Base-by-base conservation (phyloP, 768 basidiomycete genomes). In the Lactarius indigo region DNA sequence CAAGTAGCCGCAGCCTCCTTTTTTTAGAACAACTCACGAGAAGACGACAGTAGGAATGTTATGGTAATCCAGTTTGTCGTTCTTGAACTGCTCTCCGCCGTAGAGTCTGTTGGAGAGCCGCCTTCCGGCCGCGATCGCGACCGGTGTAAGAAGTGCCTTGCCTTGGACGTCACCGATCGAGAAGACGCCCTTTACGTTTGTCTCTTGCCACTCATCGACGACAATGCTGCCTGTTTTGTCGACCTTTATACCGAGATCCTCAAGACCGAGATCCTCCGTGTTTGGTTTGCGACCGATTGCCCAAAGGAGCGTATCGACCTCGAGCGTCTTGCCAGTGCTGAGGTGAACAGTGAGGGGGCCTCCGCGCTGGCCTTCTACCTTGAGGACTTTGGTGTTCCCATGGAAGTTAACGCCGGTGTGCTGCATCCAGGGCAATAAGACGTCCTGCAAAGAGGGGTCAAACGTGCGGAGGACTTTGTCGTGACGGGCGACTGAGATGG, bases 11-110 rank as follows among this genome's bases (percentile, higher is more conserved):
- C 55, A 56, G 18, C 28, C 20, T 2, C 55, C 2, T 6, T 6
- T 52, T 13, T 28, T 13, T 26, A 12, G 13, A 20, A 69, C 44
- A 58, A 84, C 94, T 74, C 70, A 96, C 94, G 96, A 93, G 80
- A 98, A 98, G 64, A 98, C 94, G 68, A 98, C 97, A 57, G 89
- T 92, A 4, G 97, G 90, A 66, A 99, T 95, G 75, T 98, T 86
- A 39, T 88, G 83, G 75, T 98, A 99, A 71, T 81, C 83, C 64
- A 98, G 82, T 77, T 96, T 94, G 73, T 96, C 91, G 57, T 89
- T 76, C 80, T 91, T 94, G 84, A 83, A 96, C 77, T 92, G 82
- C 67, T 87, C 85, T 3, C 88, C 88, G 12, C 97, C 97, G 73
- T 94, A 99, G 56, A 98, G 78, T 66, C 97, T 82, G 79, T 98